Evolutionary conservation across 2,329 filamentous ascomycete species (phyloP).

Genomic region (Xylaria sp.): DNA sequence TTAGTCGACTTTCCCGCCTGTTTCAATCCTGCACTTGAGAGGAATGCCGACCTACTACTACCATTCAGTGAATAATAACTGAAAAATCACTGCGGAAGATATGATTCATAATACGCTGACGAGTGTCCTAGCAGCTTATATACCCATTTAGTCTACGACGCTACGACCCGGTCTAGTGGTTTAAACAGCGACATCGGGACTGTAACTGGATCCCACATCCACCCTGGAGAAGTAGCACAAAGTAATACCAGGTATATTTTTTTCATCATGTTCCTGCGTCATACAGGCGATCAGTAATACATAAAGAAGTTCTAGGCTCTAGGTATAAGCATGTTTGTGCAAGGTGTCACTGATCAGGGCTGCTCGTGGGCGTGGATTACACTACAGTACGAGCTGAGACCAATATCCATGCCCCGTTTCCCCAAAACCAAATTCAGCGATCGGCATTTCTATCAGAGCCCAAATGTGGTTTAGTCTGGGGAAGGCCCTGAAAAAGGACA

Average conservation of each 20-base stretch:
- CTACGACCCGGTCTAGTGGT: not conserved
- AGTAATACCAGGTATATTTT: slow-evolving; percentile 6
- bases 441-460: slow-evolving; percentile 10
- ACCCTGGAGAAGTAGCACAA: not conserved
- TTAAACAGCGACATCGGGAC: slow-evolving; percentile 27
- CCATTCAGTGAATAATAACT: not conserved
- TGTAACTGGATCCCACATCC: not conserved
- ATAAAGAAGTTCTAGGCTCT: not conserved
- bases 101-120: not conserved
- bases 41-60: not conserved
- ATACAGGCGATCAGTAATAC: not conserved
- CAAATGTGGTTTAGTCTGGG: slow-evolving; percentile 18
- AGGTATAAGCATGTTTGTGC: not conserved
- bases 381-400: slow-evolving; percentile 3
- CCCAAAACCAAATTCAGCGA: slow-evolving; percentile 5
- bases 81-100: not conserved
- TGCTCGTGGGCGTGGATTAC: not conserved
- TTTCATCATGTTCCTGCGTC: not conserved
- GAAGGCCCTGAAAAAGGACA: not conserved
- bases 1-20: not conserved
- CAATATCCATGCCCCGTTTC: not conserved
- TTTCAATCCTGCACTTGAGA: not conserved
- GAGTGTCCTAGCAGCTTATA: not conserved
- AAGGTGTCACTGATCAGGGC: slow-evolving; percentile 5
- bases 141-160: not conserved